Evolutionary conservation across 1,284 basidiomycete species (phyloP), one percentile per base, ranked within the genome.

Genomic region (Leccinum fallax): DNA sequence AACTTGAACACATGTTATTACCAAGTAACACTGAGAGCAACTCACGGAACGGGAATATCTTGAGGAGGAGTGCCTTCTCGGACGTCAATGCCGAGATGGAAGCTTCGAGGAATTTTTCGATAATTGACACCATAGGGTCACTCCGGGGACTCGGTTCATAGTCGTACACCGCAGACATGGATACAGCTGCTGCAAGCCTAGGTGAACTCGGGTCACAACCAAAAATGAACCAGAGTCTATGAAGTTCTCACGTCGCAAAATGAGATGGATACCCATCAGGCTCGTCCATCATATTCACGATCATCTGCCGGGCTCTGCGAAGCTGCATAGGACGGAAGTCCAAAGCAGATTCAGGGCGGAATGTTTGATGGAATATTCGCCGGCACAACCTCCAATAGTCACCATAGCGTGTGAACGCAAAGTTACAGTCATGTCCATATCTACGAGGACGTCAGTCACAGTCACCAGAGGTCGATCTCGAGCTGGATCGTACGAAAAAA

Each of bases 341-440:
- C 40, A 43, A 43, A 43, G 40, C 40, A 43, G 40, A 43, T 43
- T 43, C 40, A 15, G 40, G 5, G n/a, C 40, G n/a, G 40, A 43
- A 43, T 7, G 40, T 43, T n/a, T 43, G 40, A 43, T 43, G 40
- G 16, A 43, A 43, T 43, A 46, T 46, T 46, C 43, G 43, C 19
- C 43, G 43, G 3, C 43, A 21, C 19, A 46, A 46, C 11, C 43
- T 46, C 43, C 43, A 46, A 46, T 46, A 19, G 5, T 72, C 63
- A 21, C 67, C 62, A 32, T 52, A 71, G 1, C 34, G 34, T 34
- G 13, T 34, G 34, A 36, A 51, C 21, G 21, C 48, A 51, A 71
- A 51, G 24, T 51, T 51, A 51, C 48, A 51, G 15, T 26, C 48
- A 51, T 51, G 48, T 16, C 48, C 48, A 51, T 51, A 24, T 24